Evolutionary conservation across 179 eudicot genomes (phyloP).

Genomic region (Nepenthes alata): DNA sequence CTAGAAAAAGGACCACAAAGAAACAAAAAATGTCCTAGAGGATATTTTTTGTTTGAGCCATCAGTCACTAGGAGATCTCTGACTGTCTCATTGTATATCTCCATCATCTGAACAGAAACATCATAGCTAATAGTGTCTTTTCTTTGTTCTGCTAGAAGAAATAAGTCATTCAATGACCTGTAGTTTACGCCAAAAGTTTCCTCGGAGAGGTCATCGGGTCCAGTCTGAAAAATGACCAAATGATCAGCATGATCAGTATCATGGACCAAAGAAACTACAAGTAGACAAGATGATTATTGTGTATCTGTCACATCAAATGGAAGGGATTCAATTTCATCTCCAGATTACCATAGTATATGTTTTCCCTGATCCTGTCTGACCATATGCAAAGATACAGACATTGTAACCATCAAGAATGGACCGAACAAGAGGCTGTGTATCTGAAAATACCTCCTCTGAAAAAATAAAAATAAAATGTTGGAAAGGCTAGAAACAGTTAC

Average conservation of each 20-base stretch:
- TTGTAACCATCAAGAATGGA: slow-evolving; percentile 65
- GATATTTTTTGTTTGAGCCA: slow-evolving; percentile 87
- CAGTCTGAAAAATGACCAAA: slow-evolving; percentile 37
- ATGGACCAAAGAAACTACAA: neutral
- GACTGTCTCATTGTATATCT: slow-evolving; percentile 95
- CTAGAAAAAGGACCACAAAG: neutral
- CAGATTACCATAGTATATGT: slow-evolving; percentile 54
- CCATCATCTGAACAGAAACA: slow-evolving; percentile 98
- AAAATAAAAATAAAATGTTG: slow-evolving; percentile 5
- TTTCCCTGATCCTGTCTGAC: slow-evolving; percentile 71
- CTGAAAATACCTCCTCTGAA: slow-evolving; percentile 46
- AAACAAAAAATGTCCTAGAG: slow-evolving; percentile 22
- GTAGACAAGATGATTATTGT: neutral
- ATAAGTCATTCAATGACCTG: slow-evolving; percentile 78
- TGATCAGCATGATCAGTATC: neutral
- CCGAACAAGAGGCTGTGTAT: slow-evolving; percentile 57
- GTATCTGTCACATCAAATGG: neutral
- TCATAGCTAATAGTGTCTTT: slow-evolving; percentile 63
- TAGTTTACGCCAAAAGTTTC: slow-evolving; percentile 80
- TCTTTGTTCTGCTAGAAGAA: slow-evolving; percentile 66
- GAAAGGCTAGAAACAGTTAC: neutral
- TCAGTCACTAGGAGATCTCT: slow-evolving; percentile 89
- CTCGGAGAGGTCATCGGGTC: slow-evolving; percentile 74
- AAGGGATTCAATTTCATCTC: neutral
- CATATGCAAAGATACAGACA: slow-evolving; percentile 60